A percentile compares a stretch with the other conserved stretches of the same genome.
phyloP scores from a whole-genome alignment of 139 green algal species.

The Ettlia oleoabundans region DNA sequence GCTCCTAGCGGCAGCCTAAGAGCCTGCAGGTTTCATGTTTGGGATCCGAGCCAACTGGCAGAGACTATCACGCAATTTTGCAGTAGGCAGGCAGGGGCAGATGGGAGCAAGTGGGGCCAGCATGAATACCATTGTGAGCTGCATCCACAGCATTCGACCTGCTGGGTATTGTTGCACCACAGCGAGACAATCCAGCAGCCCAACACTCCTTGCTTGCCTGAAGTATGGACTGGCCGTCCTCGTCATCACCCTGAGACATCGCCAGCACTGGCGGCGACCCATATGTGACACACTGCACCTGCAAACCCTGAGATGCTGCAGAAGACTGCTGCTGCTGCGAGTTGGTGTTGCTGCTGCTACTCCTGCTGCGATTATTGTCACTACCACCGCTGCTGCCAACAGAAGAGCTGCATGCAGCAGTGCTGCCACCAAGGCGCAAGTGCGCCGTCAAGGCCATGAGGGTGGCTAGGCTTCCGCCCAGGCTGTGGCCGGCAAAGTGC shows the following conservation, averaged over 20 bases:
- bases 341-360: neutral
- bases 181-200: too few species aligned
- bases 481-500: slow-evolving; percentile 63
- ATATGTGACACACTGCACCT: slow-evolving; percentile 50
- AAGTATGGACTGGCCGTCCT: slow-evolving; percentile 32
- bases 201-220: too few species aligned
- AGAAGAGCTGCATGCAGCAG: neutral
- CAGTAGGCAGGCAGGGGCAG: too few species aligned
- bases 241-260: slow-evolving; percentile 18
- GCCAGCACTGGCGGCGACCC: slow-evolving; percentile 70
- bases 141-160: too few species aligned
- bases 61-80: too few species aligned
- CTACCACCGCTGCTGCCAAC: neutral
- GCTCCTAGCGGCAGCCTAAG: slow-evolving; percentile 16
- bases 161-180: too few species aligned
- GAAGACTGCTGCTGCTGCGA: too few species aligned
- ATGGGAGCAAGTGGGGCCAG: too few species aligned
- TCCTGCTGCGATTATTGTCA: neutral
- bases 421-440: slow-evolving; percentile 9
- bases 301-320: too few species aligned
- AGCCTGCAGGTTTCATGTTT: too few species aligned
- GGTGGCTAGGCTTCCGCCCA: slow-evolving; percentile 64
- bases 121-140: too few species aligned
- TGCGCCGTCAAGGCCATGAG: slow-evolving; percentile 42
- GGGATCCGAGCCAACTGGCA: too few species aligned